A percentile compares a stretch with the other conserved stretches of the same genome.
Evolutionary conservation across 2,329 filamentous ascomycete species (phyloP).

Genomic region (Venturia aucupariae): DNA sequence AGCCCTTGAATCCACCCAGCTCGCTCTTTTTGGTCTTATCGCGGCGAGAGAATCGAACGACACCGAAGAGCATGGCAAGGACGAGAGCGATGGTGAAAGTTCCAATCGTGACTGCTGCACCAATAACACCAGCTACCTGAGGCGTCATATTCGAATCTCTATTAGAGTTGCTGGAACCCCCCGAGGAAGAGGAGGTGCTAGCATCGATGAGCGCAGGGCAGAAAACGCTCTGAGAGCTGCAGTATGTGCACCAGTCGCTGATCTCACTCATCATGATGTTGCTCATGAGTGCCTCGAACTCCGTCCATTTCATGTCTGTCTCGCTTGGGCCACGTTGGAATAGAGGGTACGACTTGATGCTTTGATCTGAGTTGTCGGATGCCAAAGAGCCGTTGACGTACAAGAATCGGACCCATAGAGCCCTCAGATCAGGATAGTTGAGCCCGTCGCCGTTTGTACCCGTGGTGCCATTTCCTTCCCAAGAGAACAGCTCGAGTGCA

Average conservation of each 20-base stretch:
- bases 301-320: conserved; percentile 39
- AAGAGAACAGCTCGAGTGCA: conserved; percentile 44
- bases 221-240: conserved; percentile 40
- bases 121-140: conserved; percentile 46
- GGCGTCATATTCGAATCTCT: conserved; percentile 27
- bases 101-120: conserved; percentile 43
- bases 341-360: conserved; percentile 35
- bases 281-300: conserved; percentile 40
- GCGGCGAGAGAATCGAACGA: conserved; percentile 11
- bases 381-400: conserved; percentile 44
- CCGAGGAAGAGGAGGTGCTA: conserved; percentile 1
- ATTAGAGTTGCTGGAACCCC: neutral
- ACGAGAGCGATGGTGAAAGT: conserved; percentile 35
- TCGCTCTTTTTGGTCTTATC: conserved; percentile 31
- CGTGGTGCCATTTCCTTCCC: conserved; percentile 22
- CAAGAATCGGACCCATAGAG: conserved; percentile 47
- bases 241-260: conserved; percentile 44
- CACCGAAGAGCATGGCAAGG: conserved; percentile 20
- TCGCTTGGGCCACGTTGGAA: conserved; percentile 40
- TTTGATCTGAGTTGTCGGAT: conserved; percentile 16
- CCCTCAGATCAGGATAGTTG: conserved; percentile 30
- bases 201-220: conserved; percentile 33
- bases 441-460: conserved; percentile 16
- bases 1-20: conserved; percentile 48
- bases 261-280: conserved; percentile 35